phyloP scores from a whole-genome alignment of 2,329 filamentous ascomycete species.

The Didymella arachidicola region DNA sequence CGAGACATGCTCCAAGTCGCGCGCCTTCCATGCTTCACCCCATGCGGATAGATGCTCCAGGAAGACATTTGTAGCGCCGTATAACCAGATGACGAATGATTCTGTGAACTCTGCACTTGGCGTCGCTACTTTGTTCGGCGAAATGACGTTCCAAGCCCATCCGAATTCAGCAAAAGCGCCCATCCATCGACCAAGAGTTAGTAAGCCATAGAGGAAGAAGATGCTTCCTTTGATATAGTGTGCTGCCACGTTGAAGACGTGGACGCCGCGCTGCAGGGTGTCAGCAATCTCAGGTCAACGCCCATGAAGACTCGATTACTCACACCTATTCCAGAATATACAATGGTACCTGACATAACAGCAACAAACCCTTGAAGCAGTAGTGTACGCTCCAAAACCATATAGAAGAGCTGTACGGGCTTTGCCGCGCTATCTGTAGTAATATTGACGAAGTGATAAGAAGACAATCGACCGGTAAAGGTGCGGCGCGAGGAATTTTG shows the following conservation, averaged over 20 bases:
- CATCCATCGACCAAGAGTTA: constrained; percentile 88
- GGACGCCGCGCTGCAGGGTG: constrained; percentile 59
- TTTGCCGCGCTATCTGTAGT: constrained; percentile 64
- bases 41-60: constrained; percentile 83
- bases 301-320: too few species aligned
- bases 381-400: constrained; percentile 76
- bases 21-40: constrained; percentile 74
- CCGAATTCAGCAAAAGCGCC: constrained; percentile 89
- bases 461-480: constrained; percentile 55
- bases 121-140: constrained; percentile 66
- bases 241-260: constrained; percentile 83
- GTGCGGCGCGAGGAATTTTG: too few species aligned
- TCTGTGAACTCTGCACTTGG: constrained; percentile 89
- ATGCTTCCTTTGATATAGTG: constrained; percentile 95
- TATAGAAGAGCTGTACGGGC: constrained; percentile 67
- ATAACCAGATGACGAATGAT: constrained; percentile 87
- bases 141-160: constrained; percentile 98
- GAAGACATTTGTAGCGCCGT: constrained; percentile 89
- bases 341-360: constrained; percentile 74
- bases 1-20: constrained; percentile 89
- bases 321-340: constrained; percentile 79
- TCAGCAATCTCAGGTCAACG: too few species aligned
- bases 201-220: constrained; percentile 90
- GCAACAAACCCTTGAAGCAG: constrained; percentile 79
- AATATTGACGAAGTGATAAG: constrained; percentile 61